Conservation (phyloP, 1,284 basidiomycete genomes). For the Prillingera fragicola region DNA sequence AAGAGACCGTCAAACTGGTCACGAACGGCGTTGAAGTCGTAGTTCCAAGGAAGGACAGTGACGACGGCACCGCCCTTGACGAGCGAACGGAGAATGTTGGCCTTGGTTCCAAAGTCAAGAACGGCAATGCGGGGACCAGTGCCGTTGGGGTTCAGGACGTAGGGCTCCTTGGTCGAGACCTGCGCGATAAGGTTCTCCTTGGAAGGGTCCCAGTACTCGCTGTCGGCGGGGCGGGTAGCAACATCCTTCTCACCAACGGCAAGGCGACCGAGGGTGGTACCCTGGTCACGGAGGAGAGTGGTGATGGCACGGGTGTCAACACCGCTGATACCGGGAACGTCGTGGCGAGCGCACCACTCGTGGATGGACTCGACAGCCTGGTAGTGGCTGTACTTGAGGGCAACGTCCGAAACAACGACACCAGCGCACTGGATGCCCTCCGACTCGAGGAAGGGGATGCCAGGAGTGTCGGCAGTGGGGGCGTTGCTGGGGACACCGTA, state of each 20-base stretch:
- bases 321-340: constrained; percentile 89
- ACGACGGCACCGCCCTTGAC: constrained; percentile 84
- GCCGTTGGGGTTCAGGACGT: constrained; percentile 79
- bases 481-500: constrained; percentile 91
- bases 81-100: constrained; percentile 90
- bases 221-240: constrained; percentile 56
- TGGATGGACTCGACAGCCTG: constrained; percentile 86
- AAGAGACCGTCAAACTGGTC: constrained; percentile 93
- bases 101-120: constrained; percentile 95
- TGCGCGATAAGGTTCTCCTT: constrained; percentile 88
- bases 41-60: constrained; percentile 96
- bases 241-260: constrained; percentile 73
- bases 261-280: constrained; percentile 89
- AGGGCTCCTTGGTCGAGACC: constrained; percentile 79
- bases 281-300: constrained; percentile 86
- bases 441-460: constrained; percentile 87
- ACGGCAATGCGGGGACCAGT: constrained; percentile 81
- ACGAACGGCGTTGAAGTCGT: constrained; percentile 83
- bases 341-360: constrained; percentile 86
- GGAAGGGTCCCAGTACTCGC: constrained; percentile 89
- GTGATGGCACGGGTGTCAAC: constrained; percentile 98
- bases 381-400: constrained; percentile 92
- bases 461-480: constrained; percentile 69
- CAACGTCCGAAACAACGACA: constrained; percentile 89
- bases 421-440: constrained; percentile 83